Percentiles rank a stretch among this genome's conserved stretches.
These are phyloP conservation scores for Cyberlindnera veronae DNA, from an alignment of 805 yeast genomes.

Conservation along the genomic window DNA sequence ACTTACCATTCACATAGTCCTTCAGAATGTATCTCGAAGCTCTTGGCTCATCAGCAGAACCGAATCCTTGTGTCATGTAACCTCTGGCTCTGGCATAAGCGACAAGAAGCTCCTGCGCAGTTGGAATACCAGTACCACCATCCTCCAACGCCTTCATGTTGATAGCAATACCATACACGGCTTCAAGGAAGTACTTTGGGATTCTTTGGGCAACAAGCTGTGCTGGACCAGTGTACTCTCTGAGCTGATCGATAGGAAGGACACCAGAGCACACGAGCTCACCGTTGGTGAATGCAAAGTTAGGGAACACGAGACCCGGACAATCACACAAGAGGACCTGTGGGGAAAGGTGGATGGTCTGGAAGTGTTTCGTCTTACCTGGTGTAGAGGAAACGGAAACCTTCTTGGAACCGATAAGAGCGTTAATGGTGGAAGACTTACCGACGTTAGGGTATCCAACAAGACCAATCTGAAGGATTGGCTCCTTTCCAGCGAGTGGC, in stretches of 20 bases:
- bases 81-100: constrained; percentile 98
- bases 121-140: constrained; percentile 87
- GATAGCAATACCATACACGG: constrained; percentile 89
- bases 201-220: constrained; percentile 82
- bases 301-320: constrained; percentile 98
- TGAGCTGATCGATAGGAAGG: constrained; percentile 93
- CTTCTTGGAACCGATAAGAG: constrained; percentile 91
- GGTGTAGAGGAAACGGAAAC: constrained; percentile 99
- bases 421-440: constrained; percentile 96
- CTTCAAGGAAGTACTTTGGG: constrained; percentile 86
- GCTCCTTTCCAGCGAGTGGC: constrained; percentile 57
- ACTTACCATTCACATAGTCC: constrained; percentile 91
- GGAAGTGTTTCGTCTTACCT: constrained; percentile 98
- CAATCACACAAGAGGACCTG: constrained; percentile 92
- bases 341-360: constrained; percentile 83
- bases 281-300: constrained; percentile 93
- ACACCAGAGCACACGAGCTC: constrained; percentile 98
- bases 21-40: constrained; percentile 90
- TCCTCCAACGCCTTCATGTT: constrained; percentile 71
- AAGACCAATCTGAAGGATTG: constrained; percentile 81
- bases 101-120: constrained; percentile 81
- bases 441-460: constrained; percentile 98
- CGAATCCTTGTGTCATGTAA: constrained; percentile 95
- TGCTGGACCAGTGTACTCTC: constrained; percentile 88
- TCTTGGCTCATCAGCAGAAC: constrained; percentile 93